Percentiles rank a stretch among this genome's conserved stretches.
phyloP scores from a whole-genome alignment of 257 asterid genomes.

The Thymus quinquecostatus region DNA sequence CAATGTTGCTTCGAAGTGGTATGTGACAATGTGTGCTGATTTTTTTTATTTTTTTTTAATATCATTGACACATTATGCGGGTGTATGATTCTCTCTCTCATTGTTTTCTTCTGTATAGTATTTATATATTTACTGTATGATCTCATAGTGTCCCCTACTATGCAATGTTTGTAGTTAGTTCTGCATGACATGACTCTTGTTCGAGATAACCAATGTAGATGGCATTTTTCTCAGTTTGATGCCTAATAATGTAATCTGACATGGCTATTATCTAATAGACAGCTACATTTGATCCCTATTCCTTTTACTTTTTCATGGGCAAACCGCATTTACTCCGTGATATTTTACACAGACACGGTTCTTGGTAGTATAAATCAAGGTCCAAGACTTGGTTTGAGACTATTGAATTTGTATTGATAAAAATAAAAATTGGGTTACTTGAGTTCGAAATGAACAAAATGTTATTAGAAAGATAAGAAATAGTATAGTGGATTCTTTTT shows the following conservation, averaged over 20 bases:
- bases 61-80: background rate
- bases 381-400: background rate
- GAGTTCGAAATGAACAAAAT: background rate
- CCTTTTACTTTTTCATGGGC: background rate
- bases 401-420: background rate
- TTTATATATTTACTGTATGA: background rate
- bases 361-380: background rate
- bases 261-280: background rate
- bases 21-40: slow-evolving; percentile 24
- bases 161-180: background rate
- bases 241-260: too few relatives aligned
- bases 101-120: background rate
- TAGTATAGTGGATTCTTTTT: too few relatives aligned
- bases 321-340: background rate
- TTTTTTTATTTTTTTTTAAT: slow-evolving; percentile 1
- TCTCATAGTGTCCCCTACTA: background rate
- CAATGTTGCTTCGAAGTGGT: slow-evolving; percentile 92
- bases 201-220: too few relatives aligned
- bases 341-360: too few relatives aligned
- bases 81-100: background rate
- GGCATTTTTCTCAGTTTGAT: too few relatives aligned
- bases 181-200: background rate
- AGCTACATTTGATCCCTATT: background rate
- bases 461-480: too few relatives aligned
- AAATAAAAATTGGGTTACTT: background rate